These are phyloP conservation scores for Xylaria acuta DNA, from an alignment of 495 filamentous ascomycete genomes.

Conservation along the genomic window DNA sequence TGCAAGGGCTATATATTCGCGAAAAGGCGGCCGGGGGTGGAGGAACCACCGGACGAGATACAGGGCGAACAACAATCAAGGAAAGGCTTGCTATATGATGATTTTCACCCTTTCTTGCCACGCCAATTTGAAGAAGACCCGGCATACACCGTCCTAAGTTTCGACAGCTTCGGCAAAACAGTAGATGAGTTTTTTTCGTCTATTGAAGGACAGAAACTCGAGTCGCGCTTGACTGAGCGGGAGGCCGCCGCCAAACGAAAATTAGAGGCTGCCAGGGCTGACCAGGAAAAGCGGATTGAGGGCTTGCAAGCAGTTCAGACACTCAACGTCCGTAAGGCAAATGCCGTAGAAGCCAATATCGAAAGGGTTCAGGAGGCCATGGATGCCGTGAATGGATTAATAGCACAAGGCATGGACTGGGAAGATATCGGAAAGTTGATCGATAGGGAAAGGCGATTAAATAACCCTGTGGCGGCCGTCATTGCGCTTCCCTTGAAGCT, in stretches of 20 bases:
- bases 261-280: constrained; percentile 77
- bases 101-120: constrained; percentile 94
- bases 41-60: constrained; percentile 39
- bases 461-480: constrained; percentile 84
- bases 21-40: constrained; percentile 56
- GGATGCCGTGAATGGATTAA: constrained; percentile 84
- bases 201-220: constrained; percentile 89
- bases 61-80: constrained; percentile 47
- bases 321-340: constrained; percentile 85
- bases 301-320: constrained; percentile 80
- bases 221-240: constrained; percentile 78
- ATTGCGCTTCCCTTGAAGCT: constrained; percentile 90
- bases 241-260: constrained; percentile 83
- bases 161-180: constrained; percentile 86
- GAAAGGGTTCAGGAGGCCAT: constrained; percentile 91
- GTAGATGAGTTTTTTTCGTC: constrained; percentile 98
- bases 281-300: constrained; percentile 83
- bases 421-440: constrained; percentile 85
- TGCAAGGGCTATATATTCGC: constrained; percentile 89
- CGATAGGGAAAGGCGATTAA: constrained; percentile 77
- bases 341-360: constrained; percentile 85
- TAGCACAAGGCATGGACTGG: constrained; percentile 97
- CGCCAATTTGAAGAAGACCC: constrained; percentile 77
- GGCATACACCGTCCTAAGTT: constrained; percentile 68
- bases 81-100: constrained; percentile 76